Conservation (phyloP, 805 yeast genomes). For the Starmerella vaccinii region DNA sequence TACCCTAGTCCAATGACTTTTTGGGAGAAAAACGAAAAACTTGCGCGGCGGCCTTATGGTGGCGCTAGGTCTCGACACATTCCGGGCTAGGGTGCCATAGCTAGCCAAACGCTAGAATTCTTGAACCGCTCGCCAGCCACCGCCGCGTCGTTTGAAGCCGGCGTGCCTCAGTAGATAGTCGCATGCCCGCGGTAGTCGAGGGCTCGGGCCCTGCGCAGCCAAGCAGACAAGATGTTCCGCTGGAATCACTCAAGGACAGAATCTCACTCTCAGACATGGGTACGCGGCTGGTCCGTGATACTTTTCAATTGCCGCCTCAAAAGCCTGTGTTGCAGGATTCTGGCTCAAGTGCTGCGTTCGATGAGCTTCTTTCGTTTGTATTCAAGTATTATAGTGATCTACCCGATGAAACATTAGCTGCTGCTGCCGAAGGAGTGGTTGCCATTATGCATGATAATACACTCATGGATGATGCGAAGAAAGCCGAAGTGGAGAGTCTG, state of each 20-base stretch:
- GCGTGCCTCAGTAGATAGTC: background rate
- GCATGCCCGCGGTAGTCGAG: slow-evolving; percentile 14
- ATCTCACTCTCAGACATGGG: slow-evolving; percentile 63
- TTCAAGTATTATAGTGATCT: slow-evolving; percentile 54
- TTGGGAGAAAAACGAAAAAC: background rate
- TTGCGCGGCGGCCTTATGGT: background rate
- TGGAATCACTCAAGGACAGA: slow-evolving; percentile 51
- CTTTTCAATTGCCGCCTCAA: background rate
- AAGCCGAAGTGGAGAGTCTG: slow-evolving; percentile 42
- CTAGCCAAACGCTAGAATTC: background rate
- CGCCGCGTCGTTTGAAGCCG: background rate
- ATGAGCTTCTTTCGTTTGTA: slow-evolving; percentile 48
- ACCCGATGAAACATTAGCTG: slow-evolving; percentile 59
- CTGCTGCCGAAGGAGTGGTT: slow-evolving; percentile 49
- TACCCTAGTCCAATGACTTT: slow-evolving; percentile 2
- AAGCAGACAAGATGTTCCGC: background rate
- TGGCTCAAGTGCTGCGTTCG: slow-evolving; percentile 28
- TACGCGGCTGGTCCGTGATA: slow-evolving; percentile 30
- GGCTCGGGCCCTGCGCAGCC: background rate
- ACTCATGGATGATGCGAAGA: slow-evolving; percentile 37
- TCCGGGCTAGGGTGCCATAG: background rate
- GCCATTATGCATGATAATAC: slow-evolving; percentile 44
- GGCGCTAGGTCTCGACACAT: background rate
- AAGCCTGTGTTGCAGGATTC: background rate
- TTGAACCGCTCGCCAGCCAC: background rate